A percentile compares a stretch with the other conserved stretches of the same genome.
Conservation (phyloP, 768 basidiomycete species). For the Tubosaeta sp. region DNA sequence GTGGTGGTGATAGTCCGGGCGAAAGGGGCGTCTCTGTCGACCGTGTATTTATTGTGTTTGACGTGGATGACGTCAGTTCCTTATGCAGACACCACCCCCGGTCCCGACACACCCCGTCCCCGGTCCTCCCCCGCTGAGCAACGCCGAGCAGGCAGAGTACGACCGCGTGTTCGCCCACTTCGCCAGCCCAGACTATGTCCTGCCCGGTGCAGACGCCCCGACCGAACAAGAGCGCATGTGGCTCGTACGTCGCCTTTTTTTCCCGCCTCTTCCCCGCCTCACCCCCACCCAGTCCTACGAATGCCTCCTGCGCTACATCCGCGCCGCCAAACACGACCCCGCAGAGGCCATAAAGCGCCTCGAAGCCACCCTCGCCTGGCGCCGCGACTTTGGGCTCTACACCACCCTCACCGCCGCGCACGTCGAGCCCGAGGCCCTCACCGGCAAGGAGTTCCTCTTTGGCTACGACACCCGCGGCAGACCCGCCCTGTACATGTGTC, state of each 20-base stretch:
- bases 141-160: conserved; percentile 46
- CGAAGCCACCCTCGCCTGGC: conserved; percentile 73
- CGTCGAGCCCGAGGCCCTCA: conserved; percentile 76
- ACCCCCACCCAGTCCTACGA: conserved; percentile 47
- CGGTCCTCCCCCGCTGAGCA: conserved; percentile 37
- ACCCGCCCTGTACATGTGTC: conserved; percentile 66
- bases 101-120: conserved; percentile 24
- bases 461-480: conserved; percentile 68
- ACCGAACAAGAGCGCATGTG: conserved; percentile 72
- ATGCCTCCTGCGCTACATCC: conserved; percentile 71
- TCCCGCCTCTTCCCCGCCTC: not conserved
- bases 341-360: conserved; percentile 57
- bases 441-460: conserved; percentile 77
- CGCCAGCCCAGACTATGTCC: conserved; percentile 42
- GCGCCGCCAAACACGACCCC: conserved; percentile 73
- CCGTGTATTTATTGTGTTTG: no score
- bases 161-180: conserved; percentile 60
- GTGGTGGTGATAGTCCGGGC: not conserved
- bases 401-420: conserved; percentile 53
- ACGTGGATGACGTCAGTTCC: not conserved
- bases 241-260: conserved; percentile 44
- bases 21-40: not conserved
- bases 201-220: conserved; percentile 44
- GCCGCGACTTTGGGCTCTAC: conserved; percentile 74
- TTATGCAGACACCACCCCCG: conserved; percentile 14